Conservation (phyloP, 257 asterid species). For the Rubia yunnanensis region DNA sequence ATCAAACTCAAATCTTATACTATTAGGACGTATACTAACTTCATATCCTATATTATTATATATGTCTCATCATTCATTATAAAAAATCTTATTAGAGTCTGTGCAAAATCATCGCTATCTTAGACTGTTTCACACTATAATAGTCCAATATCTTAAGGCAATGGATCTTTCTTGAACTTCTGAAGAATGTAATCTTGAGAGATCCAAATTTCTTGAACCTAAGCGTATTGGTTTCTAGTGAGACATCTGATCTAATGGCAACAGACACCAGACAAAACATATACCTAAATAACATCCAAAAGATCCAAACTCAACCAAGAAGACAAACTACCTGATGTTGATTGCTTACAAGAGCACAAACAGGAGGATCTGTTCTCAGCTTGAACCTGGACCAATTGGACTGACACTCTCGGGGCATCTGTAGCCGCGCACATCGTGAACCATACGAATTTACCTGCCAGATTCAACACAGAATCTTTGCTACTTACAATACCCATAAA, state of each 20-base stretch:
- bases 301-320: neutral
- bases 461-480: neutral
- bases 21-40: too few species aligned
- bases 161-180: neutral
- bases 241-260: neutral
- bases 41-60: neutral
- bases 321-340: neutral
- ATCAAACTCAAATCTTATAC: neutral
- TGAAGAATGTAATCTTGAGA: neutral
- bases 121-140: neutral
- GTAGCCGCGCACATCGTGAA: neutral
- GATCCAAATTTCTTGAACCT: neutral
- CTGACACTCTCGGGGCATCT: neutral
- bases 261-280: neutral
- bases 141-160: neutral
- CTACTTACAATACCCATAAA: neutral
- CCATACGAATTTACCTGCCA: neutral
- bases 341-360: neutral
- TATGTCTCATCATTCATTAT: neutral
- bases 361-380: neutral
- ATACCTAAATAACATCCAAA: neutral
- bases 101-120: neutral
- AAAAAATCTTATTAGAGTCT: neutral
- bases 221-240: neutral
- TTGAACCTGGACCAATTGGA: neutral